These are phyloP conservation scores for Claviceps sp. DNA, from an alignment of 2,329 filamentous ascomycete species.

Conservation along the genomic window DNA sequence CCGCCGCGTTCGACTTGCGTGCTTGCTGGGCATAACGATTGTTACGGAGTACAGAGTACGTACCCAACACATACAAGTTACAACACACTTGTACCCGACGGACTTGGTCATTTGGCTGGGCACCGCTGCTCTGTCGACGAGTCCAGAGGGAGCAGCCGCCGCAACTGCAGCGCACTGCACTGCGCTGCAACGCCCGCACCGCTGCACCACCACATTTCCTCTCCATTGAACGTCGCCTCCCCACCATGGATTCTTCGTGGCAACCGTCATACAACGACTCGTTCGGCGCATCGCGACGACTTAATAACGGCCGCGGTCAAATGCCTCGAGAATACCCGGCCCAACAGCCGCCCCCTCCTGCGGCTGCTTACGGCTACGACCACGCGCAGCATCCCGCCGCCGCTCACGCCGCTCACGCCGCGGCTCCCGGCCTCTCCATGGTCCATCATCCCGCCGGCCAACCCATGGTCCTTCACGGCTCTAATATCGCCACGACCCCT, in stretches of 20 bases:
- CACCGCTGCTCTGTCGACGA: too few species aligned
- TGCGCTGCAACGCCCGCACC: too few species aligned
- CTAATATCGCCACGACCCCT: constrained; percentile 40
- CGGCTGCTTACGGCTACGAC: constrained; percentile 36
- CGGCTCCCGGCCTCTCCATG: constrained; percentile 18
- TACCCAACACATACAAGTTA: too few species aligned
- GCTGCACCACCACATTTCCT: background rate
- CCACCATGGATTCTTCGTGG: constrained; percentile 45
- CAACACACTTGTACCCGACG: too few species aligned
- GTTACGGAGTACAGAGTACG: too few species aligned
- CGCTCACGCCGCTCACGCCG: constrained; percentile 42
- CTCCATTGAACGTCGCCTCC: constrained; percentile 5
- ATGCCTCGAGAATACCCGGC: constrained; percentile 34
- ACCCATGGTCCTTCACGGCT: constrained; percentile 15
- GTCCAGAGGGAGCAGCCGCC: too few species aligned
- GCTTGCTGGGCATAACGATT: too few species aligned
- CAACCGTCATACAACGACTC: constrained; percentile 52
- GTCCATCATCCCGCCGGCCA: constrained; percentile 20
- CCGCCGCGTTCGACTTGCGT: too few species aligned
- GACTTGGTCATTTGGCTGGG: too few species aligned
- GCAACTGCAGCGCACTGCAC: too few species aligned
- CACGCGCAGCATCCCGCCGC: constrained; percentile 60
- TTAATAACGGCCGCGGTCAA: constrained; percentile 35
- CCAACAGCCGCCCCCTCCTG: constrained; percentile 19
- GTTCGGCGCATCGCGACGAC: constrained; percentile 49